phyloP scores from a whole-genome alignment of 2,329 filamentous ascomycete genomes.

The Xylariaceae sp. region DNA sequence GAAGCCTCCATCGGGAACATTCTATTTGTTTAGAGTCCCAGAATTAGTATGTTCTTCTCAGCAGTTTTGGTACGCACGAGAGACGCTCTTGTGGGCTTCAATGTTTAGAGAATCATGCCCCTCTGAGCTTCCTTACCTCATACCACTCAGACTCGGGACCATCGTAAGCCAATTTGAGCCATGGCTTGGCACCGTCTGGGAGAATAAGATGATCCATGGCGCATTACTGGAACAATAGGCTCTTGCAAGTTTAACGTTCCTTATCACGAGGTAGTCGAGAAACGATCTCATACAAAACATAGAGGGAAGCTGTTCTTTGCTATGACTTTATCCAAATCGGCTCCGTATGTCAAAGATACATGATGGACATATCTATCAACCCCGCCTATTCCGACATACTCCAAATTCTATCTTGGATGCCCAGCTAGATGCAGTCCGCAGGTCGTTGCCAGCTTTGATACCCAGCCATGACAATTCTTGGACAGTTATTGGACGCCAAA shows the following conservation, averaged over 20 bases:
- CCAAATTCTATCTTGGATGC: neutral
- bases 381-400: too few species aligned
- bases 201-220: neutral
- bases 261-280: too few species aligned
- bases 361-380: too few species aligned
- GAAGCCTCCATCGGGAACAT: neutral
- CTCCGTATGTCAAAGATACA: too few species aligned
- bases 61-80: too few species aligned
- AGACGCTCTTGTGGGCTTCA: too few species aligned
- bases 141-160: neutral
- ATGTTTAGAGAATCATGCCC: too few species aligned
- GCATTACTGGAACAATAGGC: neutral
- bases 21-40: too few species aligned
- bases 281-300: neutral
- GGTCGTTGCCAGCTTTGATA: neutral
- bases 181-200: neutral
- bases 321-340: neutral
- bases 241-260: neutral
- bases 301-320: neutral
- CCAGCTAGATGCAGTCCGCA: neutral
- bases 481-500: neutral
- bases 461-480: neutral
- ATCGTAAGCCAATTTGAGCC: conserved; percentile 1
- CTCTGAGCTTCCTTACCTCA: too few species aligned
- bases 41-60: too few species aligned